These are phyloP conservation scores for Medicago arabica DNA, from an alignment of 306 rosid species.

Conservation along the genomic window DNA sequence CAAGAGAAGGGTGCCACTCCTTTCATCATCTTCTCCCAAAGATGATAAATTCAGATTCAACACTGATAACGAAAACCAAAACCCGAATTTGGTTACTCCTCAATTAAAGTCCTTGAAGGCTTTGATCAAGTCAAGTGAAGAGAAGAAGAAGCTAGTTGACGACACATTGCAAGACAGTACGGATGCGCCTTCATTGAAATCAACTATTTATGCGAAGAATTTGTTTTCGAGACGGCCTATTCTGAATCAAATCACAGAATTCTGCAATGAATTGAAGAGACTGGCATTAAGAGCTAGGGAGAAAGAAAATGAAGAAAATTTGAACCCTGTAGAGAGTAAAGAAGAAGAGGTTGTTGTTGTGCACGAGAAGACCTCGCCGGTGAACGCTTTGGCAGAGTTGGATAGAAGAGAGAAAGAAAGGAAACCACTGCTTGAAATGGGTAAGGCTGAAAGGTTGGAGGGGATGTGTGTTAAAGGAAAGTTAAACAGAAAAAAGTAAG, in stretches of 20 bases:
- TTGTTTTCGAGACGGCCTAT: constrained; percentile 79
- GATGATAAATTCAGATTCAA: constrained; percentile 56
- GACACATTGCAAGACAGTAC: constrained; percentile 45
- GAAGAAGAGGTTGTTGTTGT: constrained; percentile 40
- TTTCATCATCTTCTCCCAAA: constrained; percentile 57
- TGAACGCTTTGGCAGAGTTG: constrained; percentile 43
- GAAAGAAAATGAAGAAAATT: constrained; percentile 59
- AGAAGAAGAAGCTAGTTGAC: constrained; percentile 57
- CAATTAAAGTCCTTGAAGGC: constrained; percentile 59
- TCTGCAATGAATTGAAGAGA: constrained; percentile 86
- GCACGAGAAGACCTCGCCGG: constrained; percentile 40
- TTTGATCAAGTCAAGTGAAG: constrained; percentile 74
- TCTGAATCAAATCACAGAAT: constrained; percentile 83
- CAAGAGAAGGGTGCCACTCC: constrained; percentile 70
- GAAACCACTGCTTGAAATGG: constrained; percentile 63
- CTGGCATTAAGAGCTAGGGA: constrained; percentile 60
- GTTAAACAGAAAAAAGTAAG: constrained; percentile 67
- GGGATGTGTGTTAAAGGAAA: constrained; percentile 52
- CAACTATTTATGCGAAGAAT: constrained; percentile 79
- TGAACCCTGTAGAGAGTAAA: constrained; percentile 39
- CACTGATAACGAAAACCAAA: constrained; percentile 69
- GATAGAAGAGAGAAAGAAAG: constrained; percentile 51
- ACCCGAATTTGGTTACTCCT: constrained; percentile 72
- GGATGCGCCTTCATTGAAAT: constrained; percentile 61
- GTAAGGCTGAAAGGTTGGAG: constrained; percentile 48